Percentiles rank a stretch among this genome's conserved stretches.
phyloP scores from a whole-genome alignment of 495 filamentous ascomycete genomes.

The Neurospora tetraspora region DNA sequence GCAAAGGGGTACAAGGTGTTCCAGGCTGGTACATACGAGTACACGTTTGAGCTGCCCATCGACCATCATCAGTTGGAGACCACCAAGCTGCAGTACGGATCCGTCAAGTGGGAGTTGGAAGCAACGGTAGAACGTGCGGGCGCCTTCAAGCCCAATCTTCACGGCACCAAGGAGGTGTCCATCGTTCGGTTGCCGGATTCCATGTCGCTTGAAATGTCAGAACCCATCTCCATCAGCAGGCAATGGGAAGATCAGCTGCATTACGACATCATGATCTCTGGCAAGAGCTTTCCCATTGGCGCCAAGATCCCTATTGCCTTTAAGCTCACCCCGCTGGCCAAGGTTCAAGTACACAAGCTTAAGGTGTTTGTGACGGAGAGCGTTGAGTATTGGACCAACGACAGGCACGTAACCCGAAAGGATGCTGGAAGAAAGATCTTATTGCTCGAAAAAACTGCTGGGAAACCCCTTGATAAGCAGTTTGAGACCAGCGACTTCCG shows the following conservation, averaged over 20 bases:
- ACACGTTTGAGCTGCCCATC: slow-evolving; percentile 89
- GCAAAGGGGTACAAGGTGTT: slow-evolving; percentile 88
- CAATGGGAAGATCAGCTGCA: slow-evolving; percentile 98
- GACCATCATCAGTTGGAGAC: slow-evolving; percentile 90
- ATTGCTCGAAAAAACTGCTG: slow-evolving; percentile 84
- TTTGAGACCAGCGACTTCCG: slow-evolving; percentile 74
- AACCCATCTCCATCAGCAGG: slow-evolving; percentile 92
- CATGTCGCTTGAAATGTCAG: slow-evolving; percentile 83
- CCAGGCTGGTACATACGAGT: slow-evolving; percentile 82
- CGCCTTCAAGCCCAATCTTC: slow-evolving; percentile 82
- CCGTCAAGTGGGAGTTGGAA: slow-evolving; percentile 82
- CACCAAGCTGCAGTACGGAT: slow-evolving; percentile 79
- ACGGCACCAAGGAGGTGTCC: slow-evolving; percentile 73
- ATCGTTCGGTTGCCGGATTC: slow-evolving; percentile 86
- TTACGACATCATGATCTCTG: slow-evolving; percentile 97
- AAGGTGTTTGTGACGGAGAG: slow-evolving; percentile 94
- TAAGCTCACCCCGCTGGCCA: slow-evolving; percentile 90
- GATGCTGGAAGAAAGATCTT: slow-evolving; percentile 78
- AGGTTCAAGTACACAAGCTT: slow-evolving; percentile 93
- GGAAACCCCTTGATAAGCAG: slow-evolving; percentile 63
- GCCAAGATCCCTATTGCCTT: slow-evolving; percentile 93
- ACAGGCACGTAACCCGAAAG: slow-evolving; percentile 79
- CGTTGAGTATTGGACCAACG: slow-evolving; percentile 83
- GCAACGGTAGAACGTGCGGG: slow-evolving; percentile 81
- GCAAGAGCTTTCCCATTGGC: slow-evolving; percentile 94